phyloP scores from a whole-genome alignment of 345 rosid species.

The Aethionema arabicum region DNA sequence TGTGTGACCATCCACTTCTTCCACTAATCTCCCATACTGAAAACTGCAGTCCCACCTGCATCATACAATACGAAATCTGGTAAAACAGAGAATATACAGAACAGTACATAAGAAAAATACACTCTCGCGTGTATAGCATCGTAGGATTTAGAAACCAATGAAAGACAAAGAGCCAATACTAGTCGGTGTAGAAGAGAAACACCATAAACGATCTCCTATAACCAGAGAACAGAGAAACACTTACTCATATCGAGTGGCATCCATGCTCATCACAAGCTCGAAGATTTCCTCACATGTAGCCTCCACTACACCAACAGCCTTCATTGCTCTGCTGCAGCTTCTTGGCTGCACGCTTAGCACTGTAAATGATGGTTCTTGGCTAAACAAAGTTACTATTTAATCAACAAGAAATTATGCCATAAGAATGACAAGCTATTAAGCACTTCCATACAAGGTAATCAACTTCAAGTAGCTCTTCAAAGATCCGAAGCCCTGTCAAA shows the following conservation, averaged over 20 bases:
- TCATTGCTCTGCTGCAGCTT: conserved; percentile 99
- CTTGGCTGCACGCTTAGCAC: conserved; percentile 71
- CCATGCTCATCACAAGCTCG: conserved; percentile 99
- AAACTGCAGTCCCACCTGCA: conserved; percentile 99
- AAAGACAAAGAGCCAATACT: not conserved
- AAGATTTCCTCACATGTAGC: conserved; percentile 98
- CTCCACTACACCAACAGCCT: conserved; percentile 98
- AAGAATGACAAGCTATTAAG: conserved; percentile 28
- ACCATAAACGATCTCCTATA: no score
- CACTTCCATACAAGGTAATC: conserved; percentile 83
- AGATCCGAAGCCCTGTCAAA: conserved; percentile 91
- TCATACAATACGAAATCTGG: conserved; percentile 24
- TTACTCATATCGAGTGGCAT: conserved; percentile 96
- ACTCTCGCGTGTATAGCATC: not conserved
- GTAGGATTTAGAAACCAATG: conserved; percentile 1
- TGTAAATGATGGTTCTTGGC: conserved; percentile 27
- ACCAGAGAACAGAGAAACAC: conserved; percentile 56
- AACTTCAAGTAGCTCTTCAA: conserved; percentile 98
- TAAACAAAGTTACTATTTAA: conserved; percentile 25
- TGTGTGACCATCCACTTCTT: conserved; percentile 99
- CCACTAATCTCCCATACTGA: conserved; percentile 90
- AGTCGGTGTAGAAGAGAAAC: no score
- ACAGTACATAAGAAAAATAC: conserved; percentile 3
- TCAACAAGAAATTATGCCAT: conserved; percentile 24
- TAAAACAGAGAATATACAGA: conserved; percentile 21